Evolutionary conservation across 2,329 filamentous ascomycete genomes (phyloP), one percentile per base, ranked within the genome.

Genomic region (Talaromyces islandicus): DNA sequence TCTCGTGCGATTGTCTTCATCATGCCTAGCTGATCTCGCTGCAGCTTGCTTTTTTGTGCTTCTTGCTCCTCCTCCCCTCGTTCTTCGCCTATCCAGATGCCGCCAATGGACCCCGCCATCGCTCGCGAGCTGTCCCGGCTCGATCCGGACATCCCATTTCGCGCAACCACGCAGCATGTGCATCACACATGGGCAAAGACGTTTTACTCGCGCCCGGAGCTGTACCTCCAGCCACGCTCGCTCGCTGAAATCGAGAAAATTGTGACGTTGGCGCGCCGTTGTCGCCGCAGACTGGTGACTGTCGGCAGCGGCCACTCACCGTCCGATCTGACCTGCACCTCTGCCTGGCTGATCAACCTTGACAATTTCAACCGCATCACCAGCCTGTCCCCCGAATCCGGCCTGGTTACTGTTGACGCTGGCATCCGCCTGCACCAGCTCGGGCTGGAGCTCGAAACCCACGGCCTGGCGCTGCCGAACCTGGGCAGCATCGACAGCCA

Each of bases 111-210:
- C 68, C 73, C 77, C 66, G 64, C 71, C 61, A 74, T 87, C 64
- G 66, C 76, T 60, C 76, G 77, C 63, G 85, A 88, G 72, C 78
- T 88, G 63, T 77, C 80, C 35, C 80, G 79, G 64, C 81, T 85
- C 71, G 80, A 87, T 68, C 81, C 84, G 65, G 75, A 79, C 61
- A 76, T 94, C 43, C 86, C 91, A 50, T 96, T 97, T 78, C 89
- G 88, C 72, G 90, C 90, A 6, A 82, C 82, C 60, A 79, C 83
- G 62, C 80, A 84, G 57, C 87, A 97, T 74, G 77, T 87, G 54
- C 94, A 97, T 78, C 88, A 88, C 69, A 99, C 94, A 21, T 99
- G 94, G 94, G 94, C 94, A 43, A 88, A 88, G 70, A 97, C 94
- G 55, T 97, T 95, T 78, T 88, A 89, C 69, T 94, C 89, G 56